phyloP scores from a whole-genome alignment of 331 rosid genomes.

The Acacia pycnantha region DNA sequence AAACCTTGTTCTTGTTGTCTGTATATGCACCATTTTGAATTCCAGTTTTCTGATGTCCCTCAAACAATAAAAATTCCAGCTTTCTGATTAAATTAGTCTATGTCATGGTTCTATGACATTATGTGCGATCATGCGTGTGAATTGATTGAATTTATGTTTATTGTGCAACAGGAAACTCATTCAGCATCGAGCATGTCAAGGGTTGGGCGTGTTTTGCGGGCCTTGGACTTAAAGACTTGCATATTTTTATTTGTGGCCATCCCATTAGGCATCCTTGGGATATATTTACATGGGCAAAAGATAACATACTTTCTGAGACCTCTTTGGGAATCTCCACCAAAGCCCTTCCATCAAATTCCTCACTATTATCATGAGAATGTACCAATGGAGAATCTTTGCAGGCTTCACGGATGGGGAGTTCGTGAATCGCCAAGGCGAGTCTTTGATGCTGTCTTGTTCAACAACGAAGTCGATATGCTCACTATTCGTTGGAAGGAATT shows the following conservation, averaged over 20 bases:
- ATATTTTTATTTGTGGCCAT: slow-evolving; percentile 46
- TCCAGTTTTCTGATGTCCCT: neutral
- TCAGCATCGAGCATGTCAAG: slow-evolving; percentile 55
- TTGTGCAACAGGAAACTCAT: slow-evolving; percentile 54
- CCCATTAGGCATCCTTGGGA: slow-evolving; percentile 46
- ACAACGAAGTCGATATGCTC: slow-evolving; percentile 82
- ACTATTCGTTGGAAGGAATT: slow-evolving; percentile 80
- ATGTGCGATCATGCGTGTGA: neutral
- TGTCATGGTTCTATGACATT: neutral
- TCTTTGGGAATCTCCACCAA: slow-evolving; percentile 85
- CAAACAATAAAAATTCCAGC: neutral
- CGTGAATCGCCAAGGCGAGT: slow-evolving; percentile 79
- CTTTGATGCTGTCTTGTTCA: slow-evolving; percentile 79
- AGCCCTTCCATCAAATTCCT: slow-evolving; percentile 64
- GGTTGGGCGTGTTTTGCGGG: slow-evolving; percentile 59
- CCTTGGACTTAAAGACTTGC: slow-evolving; percentile 56
- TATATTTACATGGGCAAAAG: slow-evolving; percentile 76
- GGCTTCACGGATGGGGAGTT: slow-evolving; percentile 75
- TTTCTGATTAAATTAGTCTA: neutral
- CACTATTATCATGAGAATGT: slow-evolving; percentile 79
- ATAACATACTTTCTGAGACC: slow-evolving; percentile 79
- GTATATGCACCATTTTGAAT: neutral
- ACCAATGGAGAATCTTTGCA: slow-evolving; percentile 67
- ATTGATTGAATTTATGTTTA: slow-evolving; percentile 15
- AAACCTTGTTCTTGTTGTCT: neutral